A percentile compares a stretch with the other conserved stretches of the same genome.
These are phyloP conservation scores for Periconia macrospinosa DNA, from an alignment of 2,329 filamentous ascomycete species.

Conservation along the genomic window DNA sequence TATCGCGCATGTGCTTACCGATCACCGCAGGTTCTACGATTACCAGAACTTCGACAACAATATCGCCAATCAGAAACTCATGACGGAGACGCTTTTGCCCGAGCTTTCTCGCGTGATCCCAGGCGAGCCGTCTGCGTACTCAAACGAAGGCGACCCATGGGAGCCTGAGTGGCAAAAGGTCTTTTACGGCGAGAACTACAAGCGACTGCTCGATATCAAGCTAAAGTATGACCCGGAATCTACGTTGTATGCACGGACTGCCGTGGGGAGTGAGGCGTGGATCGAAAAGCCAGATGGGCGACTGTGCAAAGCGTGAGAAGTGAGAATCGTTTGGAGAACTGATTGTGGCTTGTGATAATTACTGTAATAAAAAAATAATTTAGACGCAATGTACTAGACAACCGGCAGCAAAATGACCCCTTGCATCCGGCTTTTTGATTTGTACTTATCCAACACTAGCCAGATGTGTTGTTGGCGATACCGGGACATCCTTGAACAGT, in stretches of 20 bases:
- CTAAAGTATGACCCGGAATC: slow-evolving; percentile 13
- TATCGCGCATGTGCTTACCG: too few species aligned
- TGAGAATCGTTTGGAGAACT: too few species aligned
- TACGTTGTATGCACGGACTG: slow-evolving; percentile 12
- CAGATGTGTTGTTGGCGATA: too few species aligned
- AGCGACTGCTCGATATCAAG: slow-evolving; percentile 11
- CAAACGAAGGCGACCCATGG: slow-evolving; percentile 33
- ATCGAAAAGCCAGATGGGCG: slow-evolving; percentile 6
- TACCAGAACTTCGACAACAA: slow-evolving; percentile 5
- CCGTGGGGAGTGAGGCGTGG: slow-evolving; percentile 18
- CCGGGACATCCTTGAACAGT: too few species aligned
- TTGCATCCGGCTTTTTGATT: too few species aligned
- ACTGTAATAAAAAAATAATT: too few species aligned
- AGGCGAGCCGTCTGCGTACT: slow-evolving; percentile 19
- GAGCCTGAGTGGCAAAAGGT: slow-evolving; percentile 33
- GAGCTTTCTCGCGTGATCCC: slow-evolving; percentile 2
- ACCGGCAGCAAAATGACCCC: too few species aligned
- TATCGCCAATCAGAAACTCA: not conserved
- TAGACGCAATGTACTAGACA: too few species aligned
- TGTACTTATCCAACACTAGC: too few species aligned
- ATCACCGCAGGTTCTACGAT: not conserved
- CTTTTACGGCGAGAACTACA: slow-evolving; percentile 35
- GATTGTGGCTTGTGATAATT: too few species aligned
- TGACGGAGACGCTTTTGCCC: slow-evolving; percentile 9
- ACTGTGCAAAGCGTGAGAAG: slow-evolving; percentile 8